Evolutionary conservation across 1,284 basidiomycete genomes (phyloP).

Genomic region (Irpex sp.): DNA sequence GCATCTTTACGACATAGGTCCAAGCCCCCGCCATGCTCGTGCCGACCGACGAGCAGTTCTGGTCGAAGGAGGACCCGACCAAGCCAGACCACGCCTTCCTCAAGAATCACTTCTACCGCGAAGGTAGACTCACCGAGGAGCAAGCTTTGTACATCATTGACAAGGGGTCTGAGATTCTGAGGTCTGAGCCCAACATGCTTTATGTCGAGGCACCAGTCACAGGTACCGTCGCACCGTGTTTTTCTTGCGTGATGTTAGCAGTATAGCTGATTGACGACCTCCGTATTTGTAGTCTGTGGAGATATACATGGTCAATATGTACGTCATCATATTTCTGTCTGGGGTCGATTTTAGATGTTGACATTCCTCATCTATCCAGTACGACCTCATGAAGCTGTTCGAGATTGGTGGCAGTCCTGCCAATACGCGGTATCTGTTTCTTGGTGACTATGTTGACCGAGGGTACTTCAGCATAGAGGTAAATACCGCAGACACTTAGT

Average conservation of each 20-base stretch:
- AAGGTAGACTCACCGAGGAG: conserved; percentile 88
- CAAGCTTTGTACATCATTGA: conserved; percentile 87
- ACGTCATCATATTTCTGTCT: conserved; percentile 33
- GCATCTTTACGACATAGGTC: conserved; percentile 48
- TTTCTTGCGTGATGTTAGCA: neutral
- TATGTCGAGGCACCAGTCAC: conserved; percentile 94
- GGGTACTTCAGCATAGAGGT: conserved; percentile 93
- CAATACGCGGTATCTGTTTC: conserved; percentile 89
- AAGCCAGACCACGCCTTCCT: conserved; percentile 97
- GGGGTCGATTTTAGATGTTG: neutral
- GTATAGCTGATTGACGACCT: neutral
- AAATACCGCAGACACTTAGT: conserved; percentile 16
- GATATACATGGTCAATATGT: conserved; percentile 96
- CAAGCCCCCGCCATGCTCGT: conserved; percentile 93
- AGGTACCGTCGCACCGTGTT: conserved; percentile 44
- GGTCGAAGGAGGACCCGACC: conserved; percentile 74
- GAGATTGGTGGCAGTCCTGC: conserved; percentile 93
- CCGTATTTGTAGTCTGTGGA: conserved; percentile 65
- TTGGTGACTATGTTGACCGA: conserved; percentile 94
- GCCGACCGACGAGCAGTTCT: conserved; percentile 94
- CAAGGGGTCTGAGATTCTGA: conserved; percentile 73
- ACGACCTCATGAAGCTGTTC: conserved; percentile 93
- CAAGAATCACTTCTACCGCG: conserved; percentile 99
- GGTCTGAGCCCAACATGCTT: conserved; percentile 80
- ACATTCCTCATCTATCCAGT: conserved; percentile 42